Base-by-base conservation (phyloP, 2,329 filamentous ascomycete genomes). In the Ascochyta koolunga region DNA sequence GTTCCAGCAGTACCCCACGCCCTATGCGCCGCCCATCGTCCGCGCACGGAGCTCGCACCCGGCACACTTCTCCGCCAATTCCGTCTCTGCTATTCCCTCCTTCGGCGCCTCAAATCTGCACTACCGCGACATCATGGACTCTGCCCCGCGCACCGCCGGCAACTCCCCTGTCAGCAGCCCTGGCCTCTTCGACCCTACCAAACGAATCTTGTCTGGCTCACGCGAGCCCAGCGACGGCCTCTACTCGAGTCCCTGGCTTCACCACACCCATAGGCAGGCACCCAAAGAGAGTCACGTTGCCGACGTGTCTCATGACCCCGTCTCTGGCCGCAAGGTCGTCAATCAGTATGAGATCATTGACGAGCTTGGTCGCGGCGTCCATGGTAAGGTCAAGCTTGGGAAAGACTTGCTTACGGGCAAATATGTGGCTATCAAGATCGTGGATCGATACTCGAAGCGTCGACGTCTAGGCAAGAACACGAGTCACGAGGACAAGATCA, bases 271-370 rank as follows among this genome's bases (percentile, higher is more conserved):
- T 46, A 63, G 77, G 16, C 78, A 80, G 61, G 73, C 75, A n/a
- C 79, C 79, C 27, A 81, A 80, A 64, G 79, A 82, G 77, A 97
- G 93, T 9, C 90, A 96, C 76, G 91, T 93, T 59, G 93, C 91
- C 47, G 88, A 93, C 67, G 91, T 97, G 64, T 93, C 98, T 69
- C 88, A 93, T 59, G 92, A 98, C 74, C 85, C 85, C 48, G 83
- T 91, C 59, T 96, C 93, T 5, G 95, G 95, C 54, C 90, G 95
- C 59, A 99, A 99, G 78, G 83, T 93, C 47, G 96, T 99, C 80
- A 99, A 99, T 70, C 90, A 97, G 71, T 99, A 99, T 78, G 91
- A 97, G 76, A 91, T 99, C 66, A 89, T 98, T 61, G 90, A 96
- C 74, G 95, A 99, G 77, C 90, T 99, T 48, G 95, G 95, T 50